phyloP scores from a whole-genome alignment of 2,329 filamentous ascomycete genomes.

The Talaromyces sp. region DNA sequence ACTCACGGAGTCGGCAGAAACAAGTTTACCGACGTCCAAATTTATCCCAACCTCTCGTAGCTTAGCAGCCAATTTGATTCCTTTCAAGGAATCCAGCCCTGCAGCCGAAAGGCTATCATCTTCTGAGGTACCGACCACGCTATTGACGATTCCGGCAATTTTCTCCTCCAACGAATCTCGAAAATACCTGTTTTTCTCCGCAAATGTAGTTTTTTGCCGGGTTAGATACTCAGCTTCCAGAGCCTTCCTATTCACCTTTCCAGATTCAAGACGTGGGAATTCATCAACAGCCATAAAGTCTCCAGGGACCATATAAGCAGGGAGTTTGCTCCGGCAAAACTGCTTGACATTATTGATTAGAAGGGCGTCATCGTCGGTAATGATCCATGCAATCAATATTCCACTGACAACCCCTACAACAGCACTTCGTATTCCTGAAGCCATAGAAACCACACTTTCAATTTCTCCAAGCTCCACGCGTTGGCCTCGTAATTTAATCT shows the following conservation, averaged over 20 bases:
- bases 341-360: slow-evolving; percentile 48
- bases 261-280: slow-evolving; percentile 75
- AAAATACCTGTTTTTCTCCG: slow-evolving; percentile 18
- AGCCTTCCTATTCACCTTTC: slow-evolving; percentile 71
- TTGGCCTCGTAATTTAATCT: slow-evolving; percentile 84
- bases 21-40: slow-evolving; percentile 58
- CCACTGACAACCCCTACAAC: slow-evolving; percentile 65
- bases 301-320: slow-evolving; percentile 76
- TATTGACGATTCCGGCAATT: slow-evolving; percentile 43
- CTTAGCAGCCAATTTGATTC: slow-evolving; percentile 61
- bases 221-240: slow-evolving; percentile 55
- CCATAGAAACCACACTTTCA: slow-evolving; percentile 64
- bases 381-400: slow-evolving; percentile 71
- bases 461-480: slow-evolving; percentile 76
- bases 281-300: slow-evolving; percentile 62
- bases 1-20: slow-evolving; percentile 53
- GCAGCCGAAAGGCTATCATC: slow-evolving; percentile 48
- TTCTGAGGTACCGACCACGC: slow-evolving; percentile 41
- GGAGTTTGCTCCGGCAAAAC: slow-evolving; percentile 71
- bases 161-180: slow-evolving; percentile 27
- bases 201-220: slow-evolving; percentile 23
- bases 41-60: slow-evolving; percentile 57
- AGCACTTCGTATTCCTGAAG: slow-evolving; percentile 60
- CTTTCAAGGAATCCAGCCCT: slow-evolving; percentile 65
- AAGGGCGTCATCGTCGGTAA: slow-evolving; percentile 45